A percentile compares a stretch with the other conserved stretches of the same genome.
phyloP scores from a whole-genome alignment of 78 protist genomes.

The slime mould (Dictyostelium discoideum) region DNA sequence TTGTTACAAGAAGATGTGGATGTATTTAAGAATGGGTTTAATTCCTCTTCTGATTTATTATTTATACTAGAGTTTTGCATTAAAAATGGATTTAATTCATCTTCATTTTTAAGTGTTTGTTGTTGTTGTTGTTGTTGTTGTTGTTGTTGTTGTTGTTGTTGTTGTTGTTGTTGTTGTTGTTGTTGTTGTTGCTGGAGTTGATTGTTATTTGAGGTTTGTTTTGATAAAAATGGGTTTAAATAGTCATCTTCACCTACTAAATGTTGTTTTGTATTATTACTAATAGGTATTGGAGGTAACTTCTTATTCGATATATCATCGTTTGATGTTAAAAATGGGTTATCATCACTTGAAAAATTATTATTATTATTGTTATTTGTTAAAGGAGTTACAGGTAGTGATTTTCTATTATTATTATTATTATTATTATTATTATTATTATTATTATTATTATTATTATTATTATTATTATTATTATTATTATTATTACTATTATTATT shows the following conservation, averaged over 20 bases:
- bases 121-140: neutral
- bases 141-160: slow-evolving; percentile 8
- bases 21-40: neutral
- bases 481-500: neutral
- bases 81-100: slow-evolving; percentile 10
- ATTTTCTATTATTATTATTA: neutral
- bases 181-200: neutral
- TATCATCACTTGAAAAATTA: neutral
- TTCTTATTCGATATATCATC: neutral
- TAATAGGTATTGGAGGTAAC: neutral
- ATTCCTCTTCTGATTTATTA: neutral
- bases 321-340: neutral
- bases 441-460: neutral
- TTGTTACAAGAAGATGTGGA: neutral
- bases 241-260: neutral
- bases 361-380: neutral
- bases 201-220: neutral
- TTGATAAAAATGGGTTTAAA: slow-evolving; percentile 1
- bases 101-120: neutral
- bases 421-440: neutral
- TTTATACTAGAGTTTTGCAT: neutral
- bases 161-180: neutral
- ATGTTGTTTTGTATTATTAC: neutral
- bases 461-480: neutral
- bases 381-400: neutral